Evolutionary conservation across 2,329 filamentous ascomycete genomes (phyloP).

Genomic region (Canariomyces notabilis): DNA sequence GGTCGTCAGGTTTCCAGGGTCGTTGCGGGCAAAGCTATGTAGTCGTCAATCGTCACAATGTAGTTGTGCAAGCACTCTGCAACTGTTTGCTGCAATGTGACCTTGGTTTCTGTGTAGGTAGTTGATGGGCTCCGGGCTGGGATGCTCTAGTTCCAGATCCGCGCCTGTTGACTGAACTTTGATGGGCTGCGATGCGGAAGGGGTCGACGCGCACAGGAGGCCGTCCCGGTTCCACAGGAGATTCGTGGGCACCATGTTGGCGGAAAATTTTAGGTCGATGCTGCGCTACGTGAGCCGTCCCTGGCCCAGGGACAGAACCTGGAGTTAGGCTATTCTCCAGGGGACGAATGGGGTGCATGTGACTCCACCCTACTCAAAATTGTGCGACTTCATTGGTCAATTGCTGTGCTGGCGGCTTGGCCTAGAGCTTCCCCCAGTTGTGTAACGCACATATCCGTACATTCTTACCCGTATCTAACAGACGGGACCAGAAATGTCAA

Average conservation of each 20-base stretch:
- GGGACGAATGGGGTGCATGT: too few species aligned
- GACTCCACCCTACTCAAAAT: too few species aligned
- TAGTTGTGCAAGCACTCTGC: neutral
- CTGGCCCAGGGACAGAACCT: neutral
- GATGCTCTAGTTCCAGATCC: neutral
- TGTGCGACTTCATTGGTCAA: neutral
- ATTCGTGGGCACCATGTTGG: too few species aligned
- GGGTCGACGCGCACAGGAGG: neutral
- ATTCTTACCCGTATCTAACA: too few species aligned
- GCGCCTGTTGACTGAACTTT: neutral
- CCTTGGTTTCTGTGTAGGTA: neutral
- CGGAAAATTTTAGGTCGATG: too few species aligned
- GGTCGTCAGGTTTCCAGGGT: neutral
- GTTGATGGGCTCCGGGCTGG: neutral
- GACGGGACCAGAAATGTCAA: too few species aligned
- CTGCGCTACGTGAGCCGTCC: too few species aligned
- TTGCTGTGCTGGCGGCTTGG: neutral
- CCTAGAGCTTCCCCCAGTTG: too few species aligned
- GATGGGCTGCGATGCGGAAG: slow-evolving; percentile 8
- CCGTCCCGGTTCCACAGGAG: slow-evolving; percentile 17
- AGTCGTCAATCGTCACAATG: neutral
- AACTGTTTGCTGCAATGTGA: neutral
- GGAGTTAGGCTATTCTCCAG: neutral
- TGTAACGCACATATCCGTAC: too few species aligned
- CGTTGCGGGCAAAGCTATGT: slow-evolving; percentile 7